phyloP scores from a whole-genome alignment of 75 land plant species.

The Sequoiadendron giganteum region DNA sequence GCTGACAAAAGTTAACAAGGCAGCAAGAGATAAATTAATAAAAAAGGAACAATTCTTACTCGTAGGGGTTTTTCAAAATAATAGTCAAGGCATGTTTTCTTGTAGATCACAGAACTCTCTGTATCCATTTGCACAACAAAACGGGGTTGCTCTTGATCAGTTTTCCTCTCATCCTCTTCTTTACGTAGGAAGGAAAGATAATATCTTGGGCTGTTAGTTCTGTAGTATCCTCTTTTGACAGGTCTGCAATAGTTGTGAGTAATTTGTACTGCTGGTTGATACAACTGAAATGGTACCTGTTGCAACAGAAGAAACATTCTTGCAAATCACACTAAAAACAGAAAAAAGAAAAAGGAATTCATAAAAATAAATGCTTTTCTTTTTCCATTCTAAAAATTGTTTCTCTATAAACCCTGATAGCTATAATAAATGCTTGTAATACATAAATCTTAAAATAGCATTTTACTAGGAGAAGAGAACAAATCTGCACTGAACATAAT shows the following conservation, averaged over 20 bases:
- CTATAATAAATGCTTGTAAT: not conserved
- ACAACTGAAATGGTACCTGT: slow-evolving; percentile 50
- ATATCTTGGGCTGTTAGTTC: slow-evolving; percentile 53
- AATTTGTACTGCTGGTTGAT: slow-evolving; percentile 52
- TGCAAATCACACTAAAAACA: no score
- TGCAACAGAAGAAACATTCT: not conserved
- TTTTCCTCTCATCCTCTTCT: slow-evolving; percentile 30
- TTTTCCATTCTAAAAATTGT: not conserved
- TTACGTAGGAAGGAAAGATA: slow-evolving; percentile 35
- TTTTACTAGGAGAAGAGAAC: not conserved
- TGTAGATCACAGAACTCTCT: slow-evolving; percentile 36
- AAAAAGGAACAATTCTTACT: slow-evolving; percentile 24
- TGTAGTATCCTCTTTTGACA: slow-evolving; percentile 40
- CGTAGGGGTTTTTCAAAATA: slow-evolving; percentile 60
- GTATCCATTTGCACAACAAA: slow-evolving; percentile 73
- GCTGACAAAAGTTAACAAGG: not conserved
- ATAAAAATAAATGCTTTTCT: not conserved
- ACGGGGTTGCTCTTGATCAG: slow-evolving; percentile 33
- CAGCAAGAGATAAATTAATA: not conserved
- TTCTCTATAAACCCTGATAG: not conserved
- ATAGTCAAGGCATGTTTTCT: slow-evolving; percentile 57
- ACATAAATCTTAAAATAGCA: not conserved
- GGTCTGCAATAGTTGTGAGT: slow-evolving; percentile 41
- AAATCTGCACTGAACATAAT: not conserved
- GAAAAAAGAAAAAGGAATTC: not conserved